Evolutionary conservation across 176 grass and related monocot species (phyloP).

Genomic region (Miscanthus lutarioriparius): DNA sequence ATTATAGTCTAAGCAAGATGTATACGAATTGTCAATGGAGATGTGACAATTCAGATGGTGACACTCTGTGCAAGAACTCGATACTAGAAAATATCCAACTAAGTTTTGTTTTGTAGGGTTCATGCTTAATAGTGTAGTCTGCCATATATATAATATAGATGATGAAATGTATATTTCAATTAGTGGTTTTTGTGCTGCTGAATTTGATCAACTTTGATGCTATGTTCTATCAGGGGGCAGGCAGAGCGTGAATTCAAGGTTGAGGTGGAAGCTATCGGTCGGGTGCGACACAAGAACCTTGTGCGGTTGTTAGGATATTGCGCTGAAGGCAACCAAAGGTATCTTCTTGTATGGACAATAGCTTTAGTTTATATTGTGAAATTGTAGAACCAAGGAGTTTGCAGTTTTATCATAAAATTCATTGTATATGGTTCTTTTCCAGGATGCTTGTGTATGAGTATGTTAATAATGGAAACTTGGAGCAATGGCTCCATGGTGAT

Average conservation of each 20-base stretch:
- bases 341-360: constrained; percentile 27
- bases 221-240: constrained; percentile 69
- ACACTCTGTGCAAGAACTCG: constrained; percentile 23
- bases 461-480: constrained; percentile 93
- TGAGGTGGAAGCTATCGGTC: constrained; percentile 95
- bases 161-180: constrained; percentile 16
- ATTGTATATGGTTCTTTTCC: constrained; percentile 21
- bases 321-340: constrained; percentile 95
- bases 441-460: constrained; percentile 99
- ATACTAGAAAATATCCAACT: neutral
- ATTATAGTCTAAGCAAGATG: constrained; percentile 38
- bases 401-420: constrained; percentile 18
- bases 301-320: constrained; percentile 92
- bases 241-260: constrained; percentile 98
- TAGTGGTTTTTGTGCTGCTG: constrained; percentile 25
- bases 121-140: constrained; percentile 33
- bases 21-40: constrained; percentile 22
- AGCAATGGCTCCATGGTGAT: constrained; percentile 97
- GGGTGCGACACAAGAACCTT: constrained; percentile 96
- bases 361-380: constrained; percentile 3
- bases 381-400: constrained; percentile 19
- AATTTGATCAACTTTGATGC: constrained; percentile 35
- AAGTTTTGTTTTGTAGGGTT: constrained; percentile 4
- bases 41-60: constrained; percentile 43
- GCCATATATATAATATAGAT: neutral